phyloP scores from a whole-genome alignment of 2,329 filamentous ascomycete genomes.

The Trichoderma harzianum region DNA sequence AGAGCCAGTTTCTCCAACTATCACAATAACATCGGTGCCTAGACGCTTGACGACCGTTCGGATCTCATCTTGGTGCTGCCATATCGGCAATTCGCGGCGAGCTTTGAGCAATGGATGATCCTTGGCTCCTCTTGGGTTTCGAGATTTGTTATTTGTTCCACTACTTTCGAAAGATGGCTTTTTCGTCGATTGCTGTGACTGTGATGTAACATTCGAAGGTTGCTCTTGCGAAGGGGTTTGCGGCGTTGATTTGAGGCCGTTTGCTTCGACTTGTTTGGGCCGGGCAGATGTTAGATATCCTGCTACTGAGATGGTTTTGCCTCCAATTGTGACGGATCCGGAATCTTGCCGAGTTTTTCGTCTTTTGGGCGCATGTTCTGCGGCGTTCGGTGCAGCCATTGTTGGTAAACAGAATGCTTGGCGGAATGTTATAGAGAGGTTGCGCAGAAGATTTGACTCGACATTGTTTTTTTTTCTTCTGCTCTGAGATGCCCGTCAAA shows the following conservation, averaged over 20 bases:
- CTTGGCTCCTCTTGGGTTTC: slow-evolving; percentile 23
- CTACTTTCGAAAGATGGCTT: not conserved
- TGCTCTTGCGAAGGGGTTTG: not conserved
- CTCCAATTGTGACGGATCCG: slow-evolving; percentile 44
- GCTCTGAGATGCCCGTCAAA: not conserved
- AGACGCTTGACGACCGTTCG: slow-evolving; percentile 52
- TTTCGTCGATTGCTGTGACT: not conserved
- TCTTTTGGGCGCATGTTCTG: slow-evolving; percentile 35
- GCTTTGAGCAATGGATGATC: slow-evolving; percentile 39
- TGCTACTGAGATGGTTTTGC: slow-evolving; percentile 47
- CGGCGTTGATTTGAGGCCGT: not conserved
- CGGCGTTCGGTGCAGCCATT: slow-evolving; percentile 28
- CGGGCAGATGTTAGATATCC: slow-evolving; percentile 44
- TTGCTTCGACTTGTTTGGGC: slow-evolving; percentile 25
- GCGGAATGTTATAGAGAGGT: not conserved
- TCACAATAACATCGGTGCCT: slow-evolving; percentile 70
- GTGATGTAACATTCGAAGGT: not conserved
- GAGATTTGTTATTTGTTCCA: not conserved
- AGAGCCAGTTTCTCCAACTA: slow-evolving; percentile 92
- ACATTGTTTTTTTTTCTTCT: not conserved
- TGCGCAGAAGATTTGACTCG: no score
- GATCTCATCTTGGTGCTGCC: slow-evolving; percentile 69
- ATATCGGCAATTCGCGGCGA: slow-evolving; percentile 75
- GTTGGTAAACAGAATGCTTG: not conserved
- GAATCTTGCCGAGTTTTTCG: slow-evolving; percentile 33